Evolutionary conservation across 75 land plant species (phyloP).

Genomic region (Ceratopteris richardii): DNA sequence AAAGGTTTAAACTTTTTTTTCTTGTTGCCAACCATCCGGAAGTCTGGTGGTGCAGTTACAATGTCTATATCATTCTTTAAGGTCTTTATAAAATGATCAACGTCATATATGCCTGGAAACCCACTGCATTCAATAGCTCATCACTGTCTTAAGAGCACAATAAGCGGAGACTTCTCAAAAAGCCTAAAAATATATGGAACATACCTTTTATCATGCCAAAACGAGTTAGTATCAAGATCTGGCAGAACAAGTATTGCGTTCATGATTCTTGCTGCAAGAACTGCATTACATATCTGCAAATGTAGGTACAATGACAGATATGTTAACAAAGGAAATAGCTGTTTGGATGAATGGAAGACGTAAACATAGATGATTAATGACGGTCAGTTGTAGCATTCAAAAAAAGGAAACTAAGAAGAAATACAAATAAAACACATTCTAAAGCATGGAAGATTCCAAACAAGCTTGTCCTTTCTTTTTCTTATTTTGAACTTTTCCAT

Average conservation of each 20-base stretch:
- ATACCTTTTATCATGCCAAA: slow-evolving; percentile 93
- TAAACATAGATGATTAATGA: no score
- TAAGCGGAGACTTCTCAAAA: not conserved
- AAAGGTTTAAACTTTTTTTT: slow-evolving; percentile 71
- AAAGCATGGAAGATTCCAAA: no score
- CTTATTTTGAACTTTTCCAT: no score
- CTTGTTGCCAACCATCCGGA: slow-evolving; percentile 42
- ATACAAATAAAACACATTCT: no score
- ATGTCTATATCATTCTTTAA: slow-evolving; percentile 67
- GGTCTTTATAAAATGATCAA: slow-evolving; percentile 75
- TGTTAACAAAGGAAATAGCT: no score
- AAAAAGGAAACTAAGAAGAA: no score
- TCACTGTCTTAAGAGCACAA: not conserved
- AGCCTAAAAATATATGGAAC: not conserved
- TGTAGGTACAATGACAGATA: no score
- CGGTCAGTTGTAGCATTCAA: no score
- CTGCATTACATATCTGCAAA: slow-evolving; percentile 92
- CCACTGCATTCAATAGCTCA: slow-evolving; percentile 44
- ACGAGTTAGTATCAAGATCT: slow-evolving; percentile 92
- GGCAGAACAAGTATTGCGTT: slow-evolving; percentile 94
- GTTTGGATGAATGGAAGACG: not conserved
- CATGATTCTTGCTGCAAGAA: slow-evolving; percentile 95
- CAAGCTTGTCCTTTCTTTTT: no score
- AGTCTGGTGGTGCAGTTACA: slow-evolving; percentile 60
- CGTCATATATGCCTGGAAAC: slow-evolving; percentile 90